Conservation (phyloP, 345 rosid genomes). For the Luvunga scandens region DNA sequence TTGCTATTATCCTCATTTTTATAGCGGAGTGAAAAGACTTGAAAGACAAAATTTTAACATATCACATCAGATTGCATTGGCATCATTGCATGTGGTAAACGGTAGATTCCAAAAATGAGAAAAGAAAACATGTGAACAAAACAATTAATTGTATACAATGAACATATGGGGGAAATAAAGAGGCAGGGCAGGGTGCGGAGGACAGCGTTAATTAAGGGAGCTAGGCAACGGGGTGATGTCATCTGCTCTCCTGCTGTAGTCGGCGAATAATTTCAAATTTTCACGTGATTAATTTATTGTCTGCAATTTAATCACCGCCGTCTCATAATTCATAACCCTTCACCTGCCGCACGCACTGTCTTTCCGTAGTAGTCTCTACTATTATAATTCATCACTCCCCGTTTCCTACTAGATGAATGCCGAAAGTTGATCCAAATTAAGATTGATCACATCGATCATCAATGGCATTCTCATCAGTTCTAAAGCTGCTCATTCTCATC, state of each 20-base stretch:
- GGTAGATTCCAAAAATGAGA: not conserved
- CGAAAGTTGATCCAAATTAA: not conserved
- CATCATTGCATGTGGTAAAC: too few relatives aligned
- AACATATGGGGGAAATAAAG: not conserved
- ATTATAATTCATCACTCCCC: not conserved
- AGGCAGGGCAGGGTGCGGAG: not conserved
- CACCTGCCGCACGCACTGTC: not conserved
- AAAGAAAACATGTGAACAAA: too few relatives aligned
- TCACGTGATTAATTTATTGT: constrained; percentile 16
- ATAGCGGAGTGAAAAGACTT: not conserved
- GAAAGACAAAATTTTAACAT: not conserved
- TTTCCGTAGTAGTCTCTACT: too few relatives aligned
- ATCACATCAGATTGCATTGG: too few relatives aligned
- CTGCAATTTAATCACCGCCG: not conserved
- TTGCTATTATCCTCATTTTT: not conserved
- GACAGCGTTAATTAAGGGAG: constrained; percentile 12
- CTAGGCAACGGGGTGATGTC: too few relatives aligned
- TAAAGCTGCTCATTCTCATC: not conserved
- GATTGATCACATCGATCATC: not conserved
- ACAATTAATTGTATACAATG: too few relatives aligned
- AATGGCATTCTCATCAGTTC: constrained; percentile 14
- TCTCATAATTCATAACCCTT: not conserved
- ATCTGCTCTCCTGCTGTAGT: not conserved
- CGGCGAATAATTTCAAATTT: constrained; percentile 15
- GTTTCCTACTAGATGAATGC: not conserved